Percentiles rank a stretch among this genome's conserved stretches.
These are phyloP conservation scores for Lactarius hatsudake DNA, from an alignment of 768 basidiomycete genomes.

Conservation along the genomic window DNA sequence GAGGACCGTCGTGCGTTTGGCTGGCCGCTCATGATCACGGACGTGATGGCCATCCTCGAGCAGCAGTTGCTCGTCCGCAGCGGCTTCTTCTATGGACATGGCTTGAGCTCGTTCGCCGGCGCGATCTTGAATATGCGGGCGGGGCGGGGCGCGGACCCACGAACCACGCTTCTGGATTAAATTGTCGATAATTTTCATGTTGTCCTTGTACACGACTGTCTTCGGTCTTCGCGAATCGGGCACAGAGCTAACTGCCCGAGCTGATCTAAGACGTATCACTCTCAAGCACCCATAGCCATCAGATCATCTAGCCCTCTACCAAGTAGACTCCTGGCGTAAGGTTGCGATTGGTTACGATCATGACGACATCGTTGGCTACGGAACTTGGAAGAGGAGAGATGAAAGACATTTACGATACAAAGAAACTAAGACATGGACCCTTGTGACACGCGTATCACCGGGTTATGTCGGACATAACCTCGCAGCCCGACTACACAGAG, in stretches of 20 bases:
- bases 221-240: not conserved
- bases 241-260: too few relatives aligned
- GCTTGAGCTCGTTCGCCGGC: slow-evolving; percentile 40
- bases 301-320: not conserved
- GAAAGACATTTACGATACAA: too few relatives aligned
- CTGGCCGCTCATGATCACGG: slow-evolving; percentile 44
- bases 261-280: too few relatives aligned
- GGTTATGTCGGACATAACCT: too few relatives aligned
- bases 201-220: too few relatives aligned
- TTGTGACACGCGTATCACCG: too few relatives aligned
- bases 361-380: too few relatives aligned
- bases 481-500: too few relatives aligned
- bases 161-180: slow-evolving; percentile 36
- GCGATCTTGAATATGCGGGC: slow-evolving; percentile 41
- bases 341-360: too few relatives aligned
- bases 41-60: slow-evolving; percentile 43
- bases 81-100: slow-evolving; percentile 41
- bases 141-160: slow-evolving; percentile 37
- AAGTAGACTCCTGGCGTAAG: not conserved
- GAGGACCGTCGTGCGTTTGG: slow-evolving; percentile 40
- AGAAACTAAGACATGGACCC: too few relatives aligned
- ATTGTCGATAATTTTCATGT: slow-evolving; percentile 5
- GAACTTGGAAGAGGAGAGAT: too few relatives aligned
- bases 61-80: slow-evolving; percentile 38
- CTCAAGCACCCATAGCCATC: not conserved